Evolutionary conservation across 2,329 filamentous ascomycete species (phyloP), one percentile per base, ranked within the genome.

Genomic region (Atkinsonella texensis): DNA sequence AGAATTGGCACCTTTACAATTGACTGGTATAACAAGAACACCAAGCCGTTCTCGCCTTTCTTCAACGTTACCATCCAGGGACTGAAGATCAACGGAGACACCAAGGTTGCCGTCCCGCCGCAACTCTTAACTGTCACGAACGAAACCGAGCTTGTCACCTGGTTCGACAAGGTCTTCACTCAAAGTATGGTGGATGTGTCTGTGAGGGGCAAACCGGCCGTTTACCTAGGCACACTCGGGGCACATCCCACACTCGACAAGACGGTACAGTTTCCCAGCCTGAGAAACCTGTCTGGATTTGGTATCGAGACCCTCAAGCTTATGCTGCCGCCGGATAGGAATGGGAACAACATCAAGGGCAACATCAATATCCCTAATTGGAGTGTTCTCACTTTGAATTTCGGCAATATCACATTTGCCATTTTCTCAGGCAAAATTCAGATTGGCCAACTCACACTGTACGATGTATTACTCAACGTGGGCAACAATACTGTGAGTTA

Each of bases 361-460:
- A 60, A 62, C 1, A 60, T 74, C 9, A 70, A 64, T 43, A 57
- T 77, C 15, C 74, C 74, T 2, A 76, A 76, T 55, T 60, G 63
- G 35, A 71, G 72, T 2, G 59, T 66, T 1, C 61, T 76, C 2
- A 66, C 66, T 1, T 68, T 76, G 6, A 69, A 66, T 0, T 62
- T 74, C 3, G 73, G 74, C 11, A 70, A 76, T 56, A 48, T 75
- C n/a, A 70, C 70, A 0, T 65, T 75, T 15, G 71, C 74, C 43
- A 49, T 75, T 17, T 58, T 67, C 49, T 68, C 66, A 0, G 70
- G 69, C 3, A 62, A 69, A n/a, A 52, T 70, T 10, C 60, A 60
- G 9, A 55, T 75, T 7, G 73, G 73, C 5, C 56, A 66, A 1
- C 63, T 71, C 17, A 62, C 61, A 15, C 52, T 73, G 4, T 62